These are phyloP conservation scores for Arctium lappa DNA, from an alignment of 129 eudicot species.

Conservation along the genomic window DNA sequence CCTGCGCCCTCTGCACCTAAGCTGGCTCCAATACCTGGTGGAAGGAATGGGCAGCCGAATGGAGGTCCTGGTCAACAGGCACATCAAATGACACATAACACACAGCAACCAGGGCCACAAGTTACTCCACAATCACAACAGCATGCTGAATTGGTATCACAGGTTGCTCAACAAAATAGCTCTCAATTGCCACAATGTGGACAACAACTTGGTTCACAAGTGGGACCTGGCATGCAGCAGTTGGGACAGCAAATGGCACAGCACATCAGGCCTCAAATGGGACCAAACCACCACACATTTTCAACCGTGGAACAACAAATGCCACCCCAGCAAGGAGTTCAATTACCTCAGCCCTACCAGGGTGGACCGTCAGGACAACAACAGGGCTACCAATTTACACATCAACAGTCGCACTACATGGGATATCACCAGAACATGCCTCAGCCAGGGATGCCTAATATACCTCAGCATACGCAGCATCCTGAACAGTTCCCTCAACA, in stretches of 20 bases:
- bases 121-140: conserved; percentile 36
- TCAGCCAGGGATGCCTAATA: conserved; percentile 51
- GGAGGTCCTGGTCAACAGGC: conserved; percentile 45
- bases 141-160: conserved; percentile 29
- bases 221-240: conserved; percentile 33
- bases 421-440: conserved; percentile 59
- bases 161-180: conserved; percentile 36
- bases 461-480: conserved; percentile 45
- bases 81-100: conserved; percentile 36
- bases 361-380: conserved; percentile 42
- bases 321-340: conserved; percentile 39
- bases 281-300: conserved; percentile 34
- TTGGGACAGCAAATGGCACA: conserved; percentile 35
- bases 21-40: conserved; percentile 37
- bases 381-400: conserved; percentile 47
- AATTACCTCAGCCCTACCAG: conserved; percentile 45
- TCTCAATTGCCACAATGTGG: conserved; percentile 24
- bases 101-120: conserved; percentile 37
- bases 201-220: conserved; percentile 43
- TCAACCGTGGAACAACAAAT: conserved; percentile 36
- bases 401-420: conserved; percentile 40
- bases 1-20: conserved; percentile 52
- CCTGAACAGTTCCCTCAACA: conserved; percentile 42
- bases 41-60: conserved; percentile 42
- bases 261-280: conserved; percentile 41